These are phyloP conservation scores for Deinandra increscens DNA, from an alignment of 129 eudicot species.

Conservation along the genomic window DNA sequence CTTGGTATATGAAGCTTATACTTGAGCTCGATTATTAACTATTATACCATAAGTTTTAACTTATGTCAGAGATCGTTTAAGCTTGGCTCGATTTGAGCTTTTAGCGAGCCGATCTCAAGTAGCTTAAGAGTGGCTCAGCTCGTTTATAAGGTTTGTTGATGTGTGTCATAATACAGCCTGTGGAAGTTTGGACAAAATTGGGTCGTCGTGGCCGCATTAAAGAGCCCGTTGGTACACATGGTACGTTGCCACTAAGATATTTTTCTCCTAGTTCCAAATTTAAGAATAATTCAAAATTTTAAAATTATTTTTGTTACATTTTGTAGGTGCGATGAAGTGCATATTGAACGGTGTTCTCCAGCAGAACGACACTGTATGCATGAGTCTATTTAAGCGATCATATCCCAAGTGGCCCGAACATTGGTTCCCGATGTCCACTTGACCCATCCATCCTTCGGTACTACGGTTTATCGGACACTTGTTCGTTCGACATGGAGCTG, in stretches of 20 bases:
- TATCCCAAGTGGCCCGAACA: constrained; percentile 95
- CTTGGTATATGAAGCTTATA: neutral
- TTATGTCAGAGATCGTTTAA: neutral
- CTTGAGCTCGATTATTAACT: neutral
- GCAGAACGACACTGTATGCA: constrained; percentile 89
- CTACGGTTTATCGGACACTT: constrained; percentile 18
- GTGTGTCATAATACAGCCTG: constrained; percentile 55
- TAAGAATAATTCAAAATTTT: neutral
- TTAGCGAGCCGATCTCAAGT: neutral
- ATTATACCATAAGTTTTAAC: neutral
- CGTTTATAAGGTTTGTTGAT: neutral
- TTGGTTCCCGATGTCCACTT: constrained; percentile 67
- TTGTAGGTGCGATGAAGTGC: constrained; percentile 95
- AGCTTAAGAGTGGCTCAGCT: neutral
- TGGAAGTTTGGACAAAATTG: constrained; percentile 87
- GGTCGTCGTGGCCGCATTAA: constrained; percentile 96
- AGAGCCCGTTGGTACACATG: constrained; percentile 98
- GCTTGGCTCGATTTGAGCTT: neutral
- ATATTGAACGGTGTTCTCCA: constrained; percentile 86
- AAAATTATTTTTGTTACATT: neutral
- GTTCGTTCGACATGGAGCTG: constrained; percentile 34
- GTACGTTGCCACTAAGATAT: constrained; percentile 34
- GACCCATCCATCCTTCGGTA: constrained; percentile 12
- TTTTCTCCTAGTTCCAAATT: neutral
- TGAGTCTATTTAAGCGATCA: constrained; percentile 88